phyloP scores from a whole-genome alignment of 2,329 filamentous ascomycete species.

The Diaporthe destruens region DNA sequence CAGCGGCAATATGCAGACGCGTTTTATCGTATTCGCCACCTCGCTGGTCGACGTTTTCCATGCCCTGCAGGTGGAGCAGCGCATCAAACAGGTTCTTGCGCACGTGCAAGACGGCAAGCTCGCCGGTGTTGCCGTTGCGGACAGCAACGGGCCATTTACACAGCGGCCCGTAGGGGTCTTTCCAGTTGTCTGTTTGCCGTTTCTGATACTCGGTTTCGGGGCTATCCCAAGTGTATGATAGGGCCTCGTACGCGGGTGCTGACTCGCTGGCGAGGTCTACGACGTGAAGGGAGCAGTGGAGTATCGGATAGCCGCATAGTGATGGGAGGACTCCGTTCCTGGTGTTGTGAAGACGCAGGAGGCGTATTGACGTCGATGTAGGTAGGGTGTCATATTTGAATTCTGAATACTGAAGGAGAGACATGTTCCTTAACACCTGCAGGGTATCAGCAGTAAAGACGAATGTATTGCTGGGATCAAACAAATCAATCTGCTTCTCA shows the following conservation, averaged over 20 bases:
- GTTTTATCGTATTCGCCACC: slow-evolving; percentile 10
- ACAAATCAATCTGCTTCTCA: background rate
- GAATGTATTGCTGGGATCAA: background rate
- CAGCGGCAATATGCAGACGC: slow-evolving; percentile 3
- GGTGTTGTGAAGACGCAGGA: slow-evolving; percentile 26
- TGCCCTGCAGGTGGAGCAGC: slow-evolving; percentile 17
- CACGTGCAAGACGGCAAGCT: background rate
- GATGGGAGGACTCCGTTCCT: slow-evolving; percentile 4
- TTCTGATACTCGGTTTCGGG: slow-evolving; percentile 26
- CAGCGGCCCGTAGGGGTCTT: slow-evolving; percentile 25
- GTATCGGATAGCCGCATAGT: slow-evolving; percentile 12
- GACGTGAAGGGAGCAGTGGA: slow-evolving; percentile 21
- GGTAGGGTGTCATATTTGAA: slow-evolving; percentile 21
- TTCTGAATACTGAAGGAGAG: slow-evolving; percentile 15
- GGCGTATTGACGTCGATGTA: slow-evolving; percentile 14
- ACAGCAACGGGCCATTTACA: slow-evolving; percentile 28
- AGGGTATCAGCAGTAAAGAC: background rate
- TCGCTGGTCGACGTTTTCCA: slow-evolving; percentile 22
- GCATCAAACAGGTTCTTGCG: slow-evolving; percentile 34
- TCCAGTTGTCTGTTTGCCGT: slow-evolving; percentile 28
- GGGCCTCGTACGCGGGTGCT: slow-evolving; percentile 45
- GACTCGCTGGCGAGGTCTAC: slow-evolving; percentile 14
- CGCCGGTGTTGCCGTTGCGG: background rate
- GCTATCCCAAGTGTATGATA: slow-evolving; percentile 41
- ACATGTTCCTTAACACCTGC: background rate